Evolutionary conservation across 179 eudicot species (phyloP), one percentile per base, ranked within the genome.

Genomic region (Drosera spatulata): DNA sequence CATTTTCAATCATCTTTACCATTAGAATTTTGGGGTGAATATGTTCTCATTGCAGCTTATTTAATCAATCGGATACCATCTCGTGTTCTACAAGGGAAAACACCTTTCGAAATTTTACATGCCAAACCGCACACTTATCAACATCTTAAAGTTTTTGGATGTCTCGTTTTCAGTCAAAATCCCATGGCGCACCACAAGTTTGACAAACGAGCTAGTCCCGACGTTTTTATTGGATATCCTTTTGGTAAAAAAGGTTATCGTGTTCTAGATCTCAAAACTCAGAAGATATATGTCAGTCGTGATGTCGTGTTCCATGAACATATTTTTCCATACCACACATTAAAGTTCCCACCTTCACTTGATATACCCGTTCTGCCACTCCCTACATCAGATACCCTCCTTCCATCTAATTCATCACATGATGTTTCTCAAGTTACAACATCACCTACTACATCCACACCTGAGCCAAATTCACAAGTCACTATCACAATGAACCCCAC

Each of bases 21-120:
- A 3, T 5, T 60, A 1, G 0, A 33, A 3, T 60, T 7, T 9
- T 60, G 15, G 63, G 53, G 53, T 4, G 63, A 45, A 8, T 45
- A 15, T 60, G 63, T 60, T 9, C 63, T 47, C 13, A 37, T 44
- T 13, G 53, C 63, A 7, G 38, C 40, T 4, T 48, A 60, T 37
- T 8, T 60, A 4, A 60, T 46, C 6, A 60, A 48, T 15, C 39
- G 53, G 6, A 4, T 46, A 3, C 53, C 63, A 8, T 0, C n/a
- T 0, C 1, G 0, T 7, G 22, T 59, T 4, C 41, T 60, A 4
- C 13, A 47, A 6, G 4, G 11, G 3, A 33, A 47, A 7, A 14
- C 63, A 8, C 63, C 63, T 2, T 60, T 46, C 48, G 53, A 60
- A n/a, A 10, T 60, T 2, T 39, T 47, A 3, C 9, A 8, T 37